Conservation (phyloP, 169 alveolate genomes). For the Plasmodium gaboni region DNA sequence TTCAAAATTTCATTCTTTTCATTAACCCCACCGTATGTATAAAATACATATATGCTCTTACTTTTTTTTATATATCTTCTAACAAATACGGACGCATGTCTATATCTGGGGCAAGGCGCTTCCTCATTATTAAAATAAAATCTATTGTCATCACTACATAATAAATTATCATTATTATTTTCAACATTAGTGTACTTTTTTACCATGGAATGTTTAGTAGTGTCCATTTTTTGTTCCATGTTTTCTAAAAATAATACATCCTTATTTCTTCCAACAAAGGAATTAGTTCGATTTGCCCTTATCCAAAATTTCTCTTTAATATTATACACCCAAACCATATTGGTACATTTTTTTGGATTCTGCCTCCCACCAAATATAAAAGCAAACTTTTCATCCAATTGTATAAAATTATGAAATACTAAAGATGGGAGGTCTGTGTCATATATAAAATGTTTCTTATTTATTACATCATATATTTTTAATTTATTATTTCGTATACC, state of each 20-base stretch:
- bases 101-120: constrained; percentile 16
- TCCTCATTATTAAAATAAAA: background rate
- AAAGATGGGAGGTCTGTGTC: constrained; percentile 40
- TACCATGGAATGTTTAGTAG: too few relatives aligned
- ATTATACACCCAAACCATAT: constrained; percentile 35
- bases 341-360: constrained; percentile 42
- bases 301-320: constrained; percentile 39
- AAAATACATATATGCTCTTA: constrained; percentile 19
- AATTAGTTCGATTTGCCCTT: background rate
- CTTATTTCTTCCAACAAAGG: too few relatives aligned
- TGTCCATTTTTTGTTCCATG: too few relatives aligned
- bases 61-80: constrained; percentile 29
- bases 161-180: background rate
- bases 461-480: constrained; percentile 30
- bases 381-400: constrained; percentile 50
- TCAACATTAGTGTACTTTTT: too few relatives aligned
- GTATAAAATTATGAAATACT: constrained; percentile 29
- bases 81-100: constrained; percentile 53
- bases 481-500: constrained; percentile 51
- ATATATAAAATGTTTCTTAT: constrained; percentile 7
- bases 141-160: background rate
- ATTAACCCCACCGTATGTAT: constrained; percentile 56
- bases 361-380: constrained; percentile 64
- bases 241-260: too few relatives aligned
- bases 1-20: constrained; percentile 12